Evolutionary conservation across 169 alveolate genomes (phyloP), one percentile per base, ranked within the genome.

Genomic region (Sarcocystis neurona): DNA sequence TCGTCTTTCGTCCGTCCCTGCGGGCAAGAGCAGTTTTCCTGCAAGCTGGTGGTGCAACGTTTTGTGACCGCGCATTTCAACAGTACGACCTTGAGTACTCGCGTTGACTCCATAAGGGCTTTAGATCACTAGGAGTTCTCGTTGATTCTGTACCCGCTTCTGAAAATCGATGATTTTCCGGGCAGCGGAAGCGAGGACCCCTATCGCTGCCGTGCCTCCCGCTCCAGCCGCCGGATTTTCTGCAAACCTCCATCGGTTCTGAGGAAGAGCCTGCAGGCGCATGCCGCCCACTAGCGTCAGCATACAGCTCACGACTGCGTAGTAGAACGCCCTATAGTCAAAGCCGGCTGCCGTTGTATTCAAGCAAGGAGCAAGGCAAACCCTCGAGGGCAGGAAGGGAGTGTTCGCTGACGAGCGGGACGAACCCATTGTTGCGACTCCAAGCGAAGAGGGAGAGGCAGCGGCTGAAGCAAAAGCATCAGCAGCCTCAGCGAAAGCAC

Each of bases 161-260:
- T 85, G 79, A 39, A 68, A 79, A 66, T 32, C 75, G 32, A 85
- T 53, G 30, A 72, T 20, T 41, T 37, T 39, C 58, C 90, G 30
- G 23, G 90, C 90, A 4, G 90, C 74, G 6, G 90, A 47, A 0
- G 90, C 90, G 20, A 85, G 58, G n/a, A 72, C 85, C 37, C 90
- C 90, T 5, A 72, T 39, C 20, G 89, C 89, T 5, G 48, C 72
- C 41, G 89, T 46, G 30, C 79, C 79, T 10, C 41, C 79, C 18
- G 85, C 85, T 23, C 37, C 66, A 39, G 90, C 84, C 12, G 74
- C 85, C 4, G 85, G 85, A 44, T 74, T 85, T 32, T 50, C 63
- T 0, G 46, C 63, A n/a, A 85, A 70, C n/a, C 90, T 10, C 90
- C 90, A 85, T 27, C 90, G 84, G 10, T 43, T 72, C 56, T 47